phyloP scores from a whole-genome alignment of 176 grass and related monocot genomes.

The Areca catechu region DNA sequence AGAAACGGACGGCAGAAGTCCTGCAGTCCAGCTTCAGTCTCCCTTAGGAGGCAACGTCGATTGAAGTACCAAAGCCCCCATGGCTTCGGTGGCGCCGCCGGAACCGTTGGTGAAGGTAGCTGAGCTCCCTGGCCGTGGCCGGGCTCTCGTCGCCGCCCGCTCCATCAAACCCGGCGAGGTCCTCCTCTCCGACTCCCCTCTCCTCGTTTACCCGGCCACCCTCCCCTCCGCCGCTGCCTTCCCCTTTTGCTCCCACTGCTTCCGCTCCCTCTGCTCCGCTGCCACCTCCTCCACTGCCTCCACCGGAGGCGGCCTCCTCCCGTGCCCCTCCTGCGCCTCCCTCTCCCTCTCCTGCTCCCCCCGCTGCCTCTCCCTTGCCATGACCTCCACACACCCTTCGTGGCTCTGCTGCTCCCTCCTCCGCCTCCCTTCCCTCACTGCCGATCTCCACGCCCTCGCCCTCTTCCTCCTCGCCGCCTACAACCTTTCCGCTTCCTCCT shows the following conservation, averaged over 20 bases:
- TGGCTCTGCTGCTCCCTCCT: conserved; percentile 24
- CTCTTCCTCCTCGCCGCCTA: conserved; percentile 9
- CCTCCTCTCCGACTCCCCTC: conserved; percentile 37
- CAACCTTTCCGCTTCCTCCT: conserved; percentile 27
- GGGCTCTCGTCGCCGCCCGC: conserved; percentile 27
- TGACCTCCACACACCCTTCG: conserved; percentile 2
- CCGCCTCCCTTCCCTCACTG: conserved; percentile 34
- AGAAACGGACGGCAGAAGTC: too few relatives aligned
- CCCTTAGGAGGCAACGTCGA: too few relatives aligned
- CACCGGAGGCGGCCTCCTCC: conserved; percentile 24
- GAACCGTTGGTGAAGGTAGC: neutral
- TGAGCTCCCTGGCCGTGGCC: conserved; percentile 28
- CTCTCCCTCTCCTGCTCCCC: conserved; percentile 9
- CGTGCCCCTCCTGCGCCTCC: conserved; percentile 37
- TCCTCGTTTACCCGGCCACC: conserved; percentile 40
- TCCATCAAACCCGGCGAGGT: conserved; percentile 54
- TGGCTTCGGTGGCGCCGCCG: too few relatives aligned
- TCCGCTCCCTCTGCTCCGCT: conserved; percentile 1
- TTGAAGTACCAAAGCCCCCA: too few relatives aligned
- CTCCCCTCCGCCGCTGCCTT: conserved; percentile 33
- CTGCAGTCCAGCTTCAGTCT: too few relatives aligned
- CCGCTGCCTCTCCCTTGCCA: conserved; percentile 16
- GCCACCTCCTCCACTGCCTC: conserved; percentile 19
- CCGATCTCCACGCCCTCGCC: conserved; percentile 31
- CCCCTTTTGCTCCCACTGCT: conserved; percentile 47